Percentiles rank a stretch among this genome's conserved stretches.
Conservation (phyloP, 768 basidiomycete genomes). For the Tylopilus balloui region DNA sequence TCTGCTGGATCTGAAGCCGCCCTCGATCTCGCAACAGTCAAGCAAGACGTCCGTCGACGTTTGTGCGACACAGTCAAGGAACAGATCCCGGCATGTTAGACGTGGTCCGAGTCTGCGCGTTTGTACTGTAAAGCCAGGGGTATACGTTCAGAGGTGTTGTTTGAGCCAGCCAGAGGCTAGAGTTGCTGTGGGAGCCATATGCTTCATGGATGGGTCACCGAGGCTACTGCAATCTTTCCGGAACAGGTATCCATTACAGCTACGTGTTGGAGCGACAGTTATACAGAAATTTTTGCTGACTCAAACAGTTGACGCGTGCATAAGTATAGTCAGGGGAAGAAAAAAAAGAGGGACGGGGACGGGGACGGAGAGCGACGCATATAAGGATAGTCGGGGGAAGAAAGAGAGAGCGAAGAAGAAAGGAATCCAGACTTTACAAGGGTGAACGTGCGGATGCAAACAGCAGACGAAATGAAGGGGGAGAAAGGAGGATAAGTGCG, state of each 20-base stretch:
- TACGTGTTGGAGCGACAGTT: conserved; percentile 3
- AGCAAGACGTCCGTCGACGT: too few species aligned
- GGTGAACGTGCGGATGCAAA: neutral
- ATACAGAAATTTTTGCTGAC: conserved; percentile 21
- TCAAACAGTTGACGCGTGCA: conserved; percentile 11
- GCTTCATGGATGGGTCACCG: too few species aligned
- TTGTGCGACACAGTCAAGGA: too few species aligned
- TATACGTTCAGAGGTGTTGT: too few species aligned
- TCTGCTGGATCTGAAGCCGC: too few species aligned
- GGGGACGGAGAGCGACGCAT: too few species aligned
- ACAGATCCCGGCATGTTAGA: too few species aligned
- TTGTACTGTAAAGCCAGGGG: too few species aligned
- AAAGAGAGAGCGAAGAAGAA: neutral
- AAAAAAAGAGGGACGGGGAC: neutral
- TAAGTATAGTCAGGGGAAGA: conserved; percentile 7
- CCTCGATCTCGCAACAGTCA: too few species aligned
- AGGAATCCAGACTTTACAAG: neutral
- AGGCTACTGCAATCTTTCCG: neutral
- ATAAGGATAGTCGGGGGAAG: neutral
- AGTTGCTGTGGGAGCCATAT: too few species aligned
- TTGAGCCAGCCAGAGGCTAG: too few species aligned
- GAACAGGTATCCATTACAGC: conserved; percentile 4
- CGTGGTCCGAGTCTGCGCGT: too few species aligned
- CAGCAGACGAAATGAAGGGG: neutral
- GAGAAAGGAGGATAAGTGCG: neutral